Base-by-base conservation (phyloP, 2,329 filamentous ascomycete species). In the Fusarium pseudograminearum region DNA sequence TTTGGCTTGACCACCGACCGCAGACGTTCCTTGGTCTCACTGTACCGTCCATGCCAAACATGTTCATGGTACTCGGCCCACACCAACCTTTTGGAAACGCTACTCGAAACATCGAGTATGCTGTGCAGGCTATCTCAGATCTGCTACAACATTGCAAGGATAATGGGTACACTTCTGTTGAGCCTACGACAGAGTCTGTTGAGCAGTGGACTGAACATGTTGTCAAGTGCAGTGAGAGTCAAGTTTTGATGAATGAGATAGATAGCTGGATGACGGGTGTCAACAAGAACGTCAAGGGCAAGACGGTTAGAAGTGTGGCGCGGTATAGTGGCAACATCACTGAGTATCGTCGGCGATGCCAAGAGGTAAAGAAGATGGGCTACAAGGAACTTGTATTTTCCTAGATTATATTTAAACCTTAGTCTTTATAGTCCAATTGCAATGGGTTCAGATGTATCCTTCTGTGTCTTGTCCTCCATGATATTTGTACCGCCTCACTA, bases 231-330 rank as follows among this genome's bases (percentile, higher is more conserved):
- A 78, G 80, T 3, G 74, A 81, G 50, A 83, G 84, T 0, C 71
- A 71, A 14, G 52, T 80, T 2, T 70, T 87, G 28, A 74, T 79
- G 2, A 73, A 73, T 15, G 65, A 73, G 22, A 48, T 74, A 1
- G 84, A 86, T 59, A 82, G 79, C 8, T 87, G 84, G 85, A 84
- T 86, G 83, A 87, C 84, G 20, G 85, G 85, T 2, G 82, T 87
- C 0, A 87, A 87, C 57, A 84, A 78, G 60, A 86, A 86, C 56
- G 71, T 86, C 22, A 85, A 85, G 72, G 77, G 81, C 38, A 81
- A 79, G 59, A 78, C 75, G n/a, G 77, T 86, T 34, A 79, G 80
- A 5, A 76, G 82, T 28, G 78, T 55, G 81, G 84, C 7, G 1
- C 44, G 70, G 8, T 71, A 73, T 5, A 66, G 67, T 3, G 70